Evolutionary conservation across 306 rosid genomes (phyloP).

Genomic region (Abrus precatorius): DNA sequence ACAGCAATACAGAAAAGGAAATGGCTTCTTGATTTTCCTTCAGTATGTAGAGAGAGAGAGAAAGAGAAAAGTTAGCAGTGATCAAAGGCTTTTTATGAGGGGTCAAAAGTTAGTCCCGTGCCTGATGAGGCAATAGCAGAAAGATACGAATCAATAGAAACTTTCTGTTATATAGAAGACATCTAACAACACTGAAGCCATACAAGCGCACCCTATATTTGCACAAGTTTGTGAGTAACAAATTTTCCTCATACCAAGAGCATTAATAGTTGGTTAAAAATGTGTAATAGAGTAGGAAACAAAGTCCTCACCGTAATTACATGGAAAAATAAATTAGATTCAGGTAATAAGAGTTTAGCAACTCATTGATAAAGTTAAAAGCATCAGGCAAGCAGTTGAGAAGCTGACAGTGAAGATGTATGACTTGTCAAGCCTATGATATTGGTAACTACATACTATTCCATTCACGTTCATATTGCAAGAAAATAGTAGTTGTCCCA

Average conservation of each 20-base stretch:
- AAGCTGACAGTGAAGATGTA: slow-evolving; percentile 2
- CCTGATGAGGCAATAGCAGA: background rate
- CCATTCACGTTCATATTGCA: slow-evolving; percentile 18
- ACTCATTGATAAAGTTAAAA: slow-evolving; percentile 20
- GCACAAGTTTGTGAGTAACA: background rate
- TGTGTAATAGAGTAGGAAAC: background rate
- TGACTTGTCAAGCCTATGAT: slow-evolving; percentile 12
- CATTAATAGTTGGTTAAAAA: background rate
- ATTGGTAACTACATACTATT: background rate
- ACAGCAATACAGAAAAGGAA: slow-evolving; percentile 7
- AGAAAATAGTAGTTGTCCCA: slow-evolving; percentile 22
- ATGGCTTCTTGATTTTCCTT: background rate
- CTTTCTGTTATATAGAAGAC: background rate
- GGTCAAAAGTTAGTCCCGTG: background rate
- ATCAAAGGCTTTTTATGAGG: background rate
- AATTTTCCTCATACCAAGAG: background rate
- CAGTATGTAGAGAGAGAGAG: background rate
- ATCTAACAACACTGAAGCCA: slow-evolving; percentile 1
- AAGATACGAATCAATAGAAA: background rate
- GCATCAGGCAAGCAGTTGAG: slow-evolving; percentile 14
- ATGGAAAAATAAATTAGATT: background rate
- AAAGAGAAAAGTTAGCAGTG: background rate
- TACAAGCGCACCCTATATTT: background rate
- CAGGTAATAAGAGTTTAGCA: background rate
- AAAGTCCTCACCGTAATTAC: background rate